Percentiles rank a stretch among this genome's conserved stretches.
phyloP scores from a whole-genome alignment of 176 grass and related monocot genomes.

The Carex pumila region DNA sequence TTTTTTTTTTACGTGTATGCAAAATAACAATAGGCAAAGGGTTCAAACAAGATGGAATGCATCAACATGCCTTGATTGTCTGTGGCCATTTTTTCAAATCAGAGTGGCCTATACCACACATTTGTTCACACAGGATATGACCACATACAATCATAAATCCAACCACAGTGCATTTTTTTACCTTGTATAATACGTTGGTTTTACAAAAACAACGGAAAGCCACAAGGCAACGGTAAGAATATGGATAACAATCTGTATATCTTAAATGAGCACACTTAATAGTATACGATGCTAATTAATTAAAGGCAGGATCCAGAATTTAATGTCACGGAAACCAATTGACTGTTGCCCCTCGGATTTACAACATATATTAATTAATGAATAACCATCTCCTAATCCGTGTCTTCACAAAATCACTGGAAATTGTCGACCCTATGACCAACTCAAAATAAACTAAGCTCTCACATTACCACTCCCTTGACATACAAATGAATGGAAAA shows the following conservation, averaged over 20 bases:
- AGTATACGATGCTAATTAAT: neutral
- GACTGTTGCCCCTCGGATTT: neutral
- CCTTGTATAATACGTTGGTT: neutral
- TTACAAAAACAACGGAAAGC: neutral
- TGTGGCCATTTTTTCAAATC: neutral
- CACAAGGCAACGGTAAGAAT: neutral
- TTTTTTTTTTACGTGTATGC: neutral
- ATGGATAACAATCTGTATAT: neutral
- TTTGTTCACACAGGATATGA: neutral
- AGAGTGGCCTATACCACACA: neutral
- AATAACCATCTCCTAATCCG: conserved; percentile 18
- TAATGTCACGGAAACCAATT: conserved; percentile 10
- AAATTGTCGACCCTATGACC: neutral
- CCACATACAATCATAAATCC: neutral
- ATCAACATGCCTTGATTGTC: neutral
- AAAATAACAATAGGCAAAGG: neutral
- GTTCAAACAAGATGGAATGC: neutral
- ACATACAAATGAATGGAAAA: neutral
- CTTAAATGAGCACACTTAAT: neutral
- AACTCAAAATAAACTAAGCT: neutral
- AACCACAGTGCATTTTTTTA: neutral
- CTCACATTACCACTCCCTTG: neutral
- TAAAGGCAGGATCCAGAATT: conserved; percentile 8
- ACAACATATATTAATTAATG: neutral
- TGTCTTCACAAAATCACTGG: conserved; percentile 13